These are phyloP conservation scores for Brassica incana DNA, from an alignment of 345 rosid species.

Conservation along the genomic window DNA sequence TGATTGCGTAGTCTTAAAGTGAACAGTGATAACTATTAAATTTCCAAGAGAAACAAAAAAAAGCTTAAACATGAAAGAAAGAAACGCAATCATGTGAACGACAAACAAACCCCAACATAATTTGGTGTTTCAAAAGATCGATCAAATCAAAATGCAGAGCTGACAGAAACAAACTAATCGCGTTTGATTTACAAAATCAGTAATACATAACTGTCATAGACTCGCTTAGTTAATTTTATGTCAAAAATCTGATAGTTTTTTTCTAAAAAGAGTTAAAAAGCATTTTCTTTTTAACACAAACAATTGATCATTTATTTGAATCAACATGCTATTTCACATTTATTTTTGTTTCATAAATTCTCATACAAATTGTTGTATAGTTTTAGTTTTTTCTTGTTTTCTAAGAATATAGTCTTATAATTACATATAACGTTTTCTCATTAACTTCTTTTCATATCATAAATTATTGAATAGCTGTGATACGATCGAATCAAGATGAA, in stretches of 20 bases:
- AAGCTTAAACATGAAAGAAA: neutral
- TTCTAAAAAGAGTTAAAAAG: neutral
- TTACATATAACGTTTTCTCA: neutral
- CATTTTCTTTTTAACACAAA: neutral
- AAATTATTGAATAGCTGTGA: neutral
- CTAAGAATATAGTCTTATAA: neutral
- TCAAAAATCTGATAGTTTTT: neutral
- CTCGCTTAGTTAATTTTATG: neutral
- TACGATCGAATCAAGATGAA: neutral
- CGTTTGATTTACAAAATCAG: neutral
- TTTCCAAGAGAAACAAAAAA: neutral
- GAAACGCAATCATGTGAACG: conserved; percentile 27
- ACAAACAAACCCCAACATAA: conserved; percentile 36
- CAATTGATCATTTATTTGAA: neutral
- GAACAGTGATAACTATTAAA: conserved; percentile 11
- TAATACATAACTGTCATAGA: neutral
- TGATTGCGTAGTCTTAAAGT: conserved; percentile 33
- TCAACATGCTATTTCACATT: neutral
- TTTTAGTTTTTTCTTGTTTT: neutral
- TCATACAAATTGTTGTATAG: neutral
- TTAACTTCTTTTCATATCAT: neutral
- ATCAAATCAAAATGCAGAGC: neutral
- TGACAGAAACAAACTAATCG: neutral
- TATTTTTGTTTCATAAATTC: neutral
- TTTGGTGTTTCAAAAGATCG: conserved; percentile 7